Percentiles rank a stretch among this genome's conserved stretches.
phyloP scores from a whole-genome alignment of 1,139 yeast species.

The Yamadazyma friedrichii region DNA sequence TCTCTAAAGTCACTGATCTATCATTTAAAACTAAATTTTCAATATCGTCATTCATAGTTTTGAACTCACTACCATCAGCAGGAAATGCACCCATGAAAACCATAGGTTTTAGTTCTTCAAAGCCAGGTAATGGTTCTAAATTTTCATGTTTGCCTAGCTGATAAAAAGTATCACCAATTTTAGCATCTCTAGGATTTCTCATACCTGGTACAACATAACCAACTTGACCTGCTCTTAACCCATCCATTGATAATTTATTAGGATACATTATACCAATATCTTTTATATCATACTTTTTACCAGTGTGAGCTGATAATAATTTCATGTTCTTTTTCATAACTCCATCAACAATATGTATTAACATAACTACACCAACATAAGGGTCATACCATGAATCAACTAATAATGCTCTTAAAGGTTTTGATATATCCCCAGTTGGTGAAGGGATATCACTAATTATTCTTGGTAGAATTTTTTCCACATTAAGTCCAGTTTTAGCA shows the following conservation, averaged over 20 bases:
- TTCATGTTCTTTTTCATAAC: slow-evolving; percentile 68
- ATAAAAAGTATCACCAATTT: slow-evolving; percentile 88
- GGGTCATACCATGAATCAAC: slow-evolving; percentile 98
- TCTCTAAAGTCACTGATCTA: slow-evolving; percentile 82
- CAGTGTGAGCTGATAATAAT: slow-evolving; percentile 75
- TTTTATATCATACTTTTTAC: slow-evolving; percentile 75
- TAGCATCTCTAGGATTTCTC: slow-evolving; percentile 83
- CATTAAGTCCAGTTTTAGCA: slow-evolving; percentile 87
- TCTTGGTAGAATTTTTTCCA: slow-evolving; percentile 72
- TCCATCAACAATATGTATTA: slow-evolving; percentile 87
- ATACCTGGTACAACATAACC: slow-evolving; percentile 93
- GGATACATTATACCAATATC: slow-evolving; percentile 98
- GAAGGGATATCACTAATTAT: slow-evolving; percentile 75
- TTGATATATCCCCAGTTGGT: slow-evolving; percentile 53
- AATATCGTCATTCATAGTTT: slow-evolving; percentile 84
- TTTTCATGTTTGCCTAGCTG: slow-evolving; percentile 59
- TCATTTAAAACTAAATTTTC: slow-evolving; percentile 87
- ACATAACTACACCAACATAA: slow-evolving; percentile 87
- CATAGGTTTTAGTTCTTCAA: slow-evolving; percentile 97
- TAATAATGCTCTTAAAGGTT: slow-evolving; percentile 72
- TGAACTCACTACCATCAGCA: slow-evolving; percentile 90
- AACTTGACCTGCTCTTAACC: slow-evolving; percentile 83
- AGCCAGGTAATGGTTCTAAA: slow-evolving; percentile 84
- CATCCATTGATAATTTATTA: slow-evolving; percentile 63
- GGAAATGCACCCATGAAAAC: slow-evolving; percentile 98